Conservation (phyloP, 768 basidiomycete genomes). For the Nidularia sp. region DNA sequence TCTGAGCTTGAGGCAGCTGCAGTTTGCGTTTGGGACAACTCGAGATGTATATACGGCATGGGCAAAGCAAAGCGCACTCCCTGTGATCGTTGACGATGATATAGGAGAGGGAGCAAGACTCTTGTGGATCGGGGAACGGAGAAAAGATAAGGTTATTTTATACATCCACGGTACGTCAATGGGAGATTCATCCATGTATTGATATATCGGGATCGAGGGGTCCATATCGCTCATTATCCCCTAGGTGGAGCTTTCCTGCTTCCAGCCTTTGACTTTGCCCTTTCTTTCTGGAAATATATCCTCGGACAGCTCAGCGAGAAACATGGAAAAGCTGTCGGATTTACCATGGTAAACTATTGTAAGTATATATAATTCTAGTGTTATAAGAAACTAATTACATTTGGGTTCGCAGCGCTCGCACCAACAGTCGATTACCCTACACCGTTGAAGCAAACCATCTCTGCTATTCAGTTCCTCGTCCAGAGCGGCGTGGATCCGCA, state of each 20-base stretch:
- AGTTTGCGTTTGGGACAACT: slow-evolving; percentile 15
- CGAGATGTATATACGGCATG: slow-evolving; percentile 13
- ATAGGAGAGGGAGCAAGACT: slow-evolving; percentile 18
- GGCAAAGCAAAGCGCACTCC: slow-evolving; percentile 12
- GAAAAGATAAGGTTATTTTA: slow-evolving; percentile 24
- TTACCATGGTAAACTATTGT: slow-evolving; percentile 28
- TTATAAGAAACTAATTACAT: neutral
- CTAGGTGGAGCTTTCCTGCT: slow-evolving; percentile 27
- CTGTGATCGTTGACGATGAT: slow-evolving; percentile 15
- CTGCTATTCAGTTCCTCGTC: neutral
- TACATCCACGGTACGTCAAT: slow-evolving; percentile 22
- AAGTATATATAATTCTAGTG: slow-evolving; percentile 4
- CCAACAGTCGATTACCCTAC: neutral
- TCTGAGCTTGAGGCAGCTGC: slow-evolving; percentile 14
- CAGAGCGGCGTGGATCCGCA: neutral
- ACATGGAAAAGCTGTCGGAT: slow-evolving; percentile 15
- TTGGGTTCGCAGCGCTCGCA: neutral
- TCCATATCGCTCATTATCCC: neutral
- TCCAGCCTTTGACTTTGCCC: slow-evolving; percentile 11
- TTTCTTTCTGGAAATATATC: slow-evolving; percentile 24
- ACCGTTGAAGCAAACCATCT: neutral
- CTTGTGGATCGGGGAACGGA: slow-evolving; percentile 26
- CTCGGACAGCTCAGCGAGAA: slow-evolving; percentile 15
- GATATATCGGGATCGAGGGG: neutral
- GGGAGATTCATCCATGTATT: neutral